Evolutionary conservation across 495 filamentous ascomycete species (phyloP), one percentile per base, ranked within the genome.

Genomic region (Alectoria sarmentosa): DNA sequence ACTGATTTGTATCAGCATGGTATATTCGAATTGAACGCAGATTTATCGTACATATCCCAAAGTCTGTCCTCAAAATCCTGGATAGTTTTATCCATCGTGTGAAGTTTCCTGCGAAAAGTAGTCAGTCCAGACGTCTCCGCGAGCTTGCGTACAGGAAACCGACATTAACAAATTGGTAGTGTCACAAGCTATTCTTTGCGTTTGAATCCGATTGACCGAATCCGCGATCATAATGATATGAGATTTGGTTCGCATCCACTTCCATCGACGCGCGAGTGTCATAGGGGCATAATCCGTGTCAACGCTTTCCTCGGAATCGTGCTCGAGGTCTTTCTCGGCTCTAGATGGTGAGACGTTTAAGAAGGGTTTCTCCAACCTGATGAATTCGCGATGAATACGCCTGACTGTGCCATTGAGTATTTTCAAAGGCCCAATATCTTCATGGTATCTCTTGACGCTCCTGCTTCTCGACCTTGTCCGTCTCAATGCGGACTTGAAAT

Each of bases 1-100:
- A 32, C 52, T 55, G 9, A 19, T 21, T 30, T 55, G 17, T n/a
- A 7, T 32, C 26, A 34, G 30, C 30, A 7, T 9, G 7, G 7
- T 34, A 34, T 7, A 21, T 55, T 30, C 26, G 5, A 54, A 32
- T 17, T 5, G 49, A 36, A 9, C 52, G 23, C 30, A 55, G 14
- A 32, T 5, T 10, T 19, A 4, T 34, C 52, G 4, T 21, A 55
- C 52, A 71, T 44, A 38, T 63, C 65, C 62, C 65, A 69, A 9
- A 71, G 60, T 42, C 67, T 66, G 39, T 71, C 69, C 37, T 71
- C 69, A 54, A 71, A 52, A 57, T 71, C 67, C 41, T 61, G 58
- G 23, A 71, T 23, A 10, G 10, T 60, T 57, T 62, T 66, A 42
- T 71, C 69, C 23, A 69, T 61, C n/a, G 61, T 36, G n/a, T 63